Conservation (phyloP, 2,329 filamentous ascomycete genomes). For the Botrytis paeoniae region DNA sequence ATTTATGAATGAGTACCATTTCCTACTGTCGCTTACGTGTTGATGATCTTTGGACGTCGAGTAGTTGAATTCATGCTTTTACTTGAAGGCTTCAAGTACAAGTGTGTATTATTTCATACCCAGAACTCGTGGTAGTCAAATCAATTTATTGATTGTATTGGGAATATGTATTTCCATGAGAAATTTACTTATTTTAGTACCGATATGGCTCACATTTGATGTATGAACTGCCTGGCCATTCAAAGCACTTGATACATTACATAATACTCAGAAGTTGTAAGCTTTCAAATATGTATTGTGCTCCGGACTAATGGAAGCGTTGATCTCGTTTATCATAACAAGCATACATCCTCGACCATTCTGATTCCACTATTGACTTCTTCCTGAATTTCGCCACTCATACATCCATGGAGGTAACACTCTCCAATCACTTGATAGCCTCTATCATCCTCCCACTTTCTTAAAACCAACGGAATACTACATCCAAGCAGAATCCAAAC, state of each 20-base stretch:
- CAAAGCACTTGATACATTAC: not conserved
- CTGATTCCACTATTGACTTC: not conserved
- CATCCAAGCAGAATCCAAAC: conserved; percentile 27
- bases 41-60: not conserved
- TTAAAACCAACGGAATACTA: conserved; percentile 25
- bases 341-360: conserved; percentile 2
- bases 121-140: too few species aligned
- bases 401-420: conserved; percentile 27
- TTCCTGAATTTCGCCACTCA: conserved; percentile 23
- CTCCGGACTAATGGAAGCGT: not conserved
- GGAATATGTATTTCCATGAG: too few species aligned
- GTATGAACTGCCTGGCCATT: too few species aligned
- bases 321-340: not conserved
- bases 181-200: too few species aligned
- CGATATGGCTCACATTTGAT: too few species aligned
- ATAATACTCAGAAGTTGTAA: not conserved
- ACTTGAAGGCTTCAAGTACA: not conserved
- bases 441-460: conserved; percentile 13
- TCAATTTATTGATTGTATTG: too few species aligned
- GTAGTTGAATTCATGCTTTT: not conserved
- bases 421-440: conserved; percentile 24
- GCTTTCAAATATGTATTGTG: not conserved
- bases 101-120: not conserved
- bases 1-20: not conserved
- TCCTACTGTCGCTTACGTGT: not conserved